Conservation (phyloP, 257 asterid genomes). For the Avicennia marina region DNA sequence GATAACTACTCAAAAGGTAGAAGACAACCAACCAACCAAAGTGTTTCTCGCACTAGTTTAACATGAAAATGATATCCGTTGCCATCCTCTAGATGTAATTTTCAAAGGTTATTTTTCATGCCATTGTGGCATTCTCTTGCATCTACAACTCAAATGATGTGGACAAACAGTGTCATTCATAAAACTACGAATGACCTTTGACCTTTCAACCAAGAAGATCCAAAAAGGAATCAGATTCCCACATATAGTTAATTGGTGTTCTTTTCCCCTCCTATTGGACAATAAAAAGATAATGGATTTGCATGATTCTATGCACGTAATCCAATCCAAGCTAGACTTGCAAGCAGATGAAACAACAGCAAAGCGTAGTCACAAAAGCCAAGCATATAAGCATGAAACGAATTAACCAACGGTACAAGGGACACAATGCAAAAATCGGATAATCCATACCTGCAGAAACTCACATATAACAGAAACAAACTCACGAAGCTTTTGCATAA, state of each 20-base stretch:
- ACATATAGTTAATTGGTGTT: not conserved
- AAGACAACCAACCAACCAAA: not conserved
- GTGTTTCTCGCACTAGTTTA: not conserved
- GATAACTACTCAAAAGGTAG: not conserved
- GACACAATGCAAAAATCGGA: slow-evolving; percentile 28
- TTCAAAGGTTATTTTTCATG: not conserved
- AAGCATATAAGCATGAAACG: slow-evolving; percentile 11
- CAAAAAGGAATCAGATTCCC: not conserved
- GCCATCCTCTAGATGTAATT: not conserved
- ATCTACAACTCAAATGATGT: not conserved
- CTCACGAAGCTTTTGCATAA: slow-evolving; percentile 99
- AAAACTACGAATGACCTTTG: not conserved
- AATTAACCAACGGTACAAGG: slow-evolving; percentile 16
- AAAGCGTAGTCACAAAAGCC: slow-evolving; percentile 8
- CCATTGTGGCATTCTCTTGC: not conserved
- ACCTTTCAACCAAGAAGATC: not conserved
- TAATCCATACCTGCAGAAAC: slow-evolving; percentile 83
- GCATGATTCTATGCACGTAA: not conserved
- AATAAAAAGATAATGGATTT: not conserved
- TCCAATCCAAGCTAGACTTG: not conserved
- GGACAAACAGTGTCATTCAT: no score
- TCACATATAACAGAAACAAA: slow-evolving; percentile 90
- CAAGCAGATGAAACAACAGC: slow-evolving; percentile 4
- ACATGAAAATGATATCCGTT: slow-evolving; percentile 10
- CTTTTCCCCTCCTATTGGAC: not conserved